Percentiles rank a stretch among this genome's conserved stretches.
Evolutionary conservation across 2,329 filamentous ascomycete species (phyloP).

Genomic region (Penicillium hesseltinei): DNA sequence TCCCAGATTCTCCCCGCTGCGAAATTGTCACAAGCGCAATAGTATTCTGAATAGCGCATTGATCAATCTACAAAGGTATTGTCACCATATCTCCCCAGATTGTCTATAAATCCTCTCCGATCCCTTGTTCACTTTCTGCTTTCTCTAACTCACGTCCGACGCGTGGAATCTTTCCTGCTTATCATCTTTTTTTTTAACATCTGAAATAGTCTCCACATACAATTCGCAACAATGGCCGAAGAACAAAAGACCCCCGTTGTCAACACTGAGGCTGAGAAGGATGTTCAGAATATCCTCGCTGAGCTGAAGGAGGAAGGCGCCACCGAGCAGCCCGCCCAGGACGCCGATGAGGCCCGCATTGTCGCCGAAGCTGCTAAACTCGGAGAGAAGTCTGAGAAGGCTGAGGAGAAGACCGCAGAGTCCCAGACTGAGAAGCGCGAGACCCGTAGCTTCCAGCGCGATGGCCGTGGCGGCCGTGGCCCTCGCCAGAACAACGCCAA

Average conservation of each 20-base stretch:
- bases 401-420: slow-evolving; percentile 27
- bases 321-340: slow-evolving; percentile 22
- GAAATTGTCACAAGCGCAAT: slow-evolving; percentile 7
- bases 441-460: slow-evolving; percentile 25
- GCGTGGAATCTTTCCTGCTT: slow-evolving; percentile 6
- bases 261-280: slow-evolving; percentile 46
- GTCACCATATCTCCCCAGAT: neutral
- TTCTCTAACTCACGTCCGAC: neutral
- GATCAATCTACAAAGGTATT: slow-evolving; percentile 3
- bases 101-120: neutral
- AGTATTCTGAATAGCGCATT: slow-evolving; percentile 5
- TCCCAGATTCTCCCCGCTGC: slow-evolving; percentile 20
- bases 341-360: slow-evolving; percentile 39
- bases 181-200: slow-evolving; percentile 2
- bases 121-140: neutral
- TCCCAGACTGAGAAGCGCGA: slow-evolving; percentile 23
- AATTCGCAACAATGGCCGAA: slow-evolving; percentile 33
- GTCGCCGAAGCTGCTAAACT: slow-evolving; percentile 39
- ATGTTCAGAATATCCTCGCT: slow-evolving; percentile 47
- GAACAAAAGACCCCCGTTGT: slow-evolving; percentile 36
- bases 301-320: slow-evolving; percentile 40
- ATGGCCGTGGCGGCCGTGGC: slow-evolving; percentile 28
- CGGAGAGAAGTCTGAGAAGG: slow-evolving; percentile 39
- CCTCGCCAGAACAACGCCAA: slow-evolving; percentile 58
- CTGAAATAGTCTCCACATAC: slow-evolving; percentile 7